Evolutionary conservation across 139 green algal species (phyloP).

Genomic region (Eudorina sp.): DNA sequence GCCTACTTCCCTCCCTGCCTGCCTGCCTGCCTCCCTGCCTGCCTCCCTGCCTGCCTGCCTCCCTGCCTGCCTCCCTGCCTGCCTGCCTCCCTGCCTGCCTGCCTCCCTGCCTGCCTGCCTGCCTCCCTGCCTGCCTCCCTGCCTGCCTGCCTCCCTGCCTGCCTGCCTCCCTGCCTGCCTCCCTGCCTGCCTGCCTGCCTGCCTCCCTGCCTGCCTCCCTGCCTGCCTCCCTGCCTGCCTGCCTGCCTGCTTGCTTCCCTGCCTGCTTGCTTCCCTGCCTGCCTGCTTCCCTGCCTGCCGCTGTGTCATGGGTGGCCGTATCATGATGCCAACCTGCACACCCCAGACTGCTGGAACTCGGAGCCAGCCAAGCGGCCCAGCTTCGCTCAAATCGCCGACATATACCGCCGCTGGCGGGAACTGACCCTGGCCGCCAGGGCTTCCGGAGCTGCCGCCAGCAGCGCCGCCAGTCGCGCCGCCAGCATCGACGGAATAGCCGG

Average conservation of each 20-base stretch:
- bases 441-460: neutral
- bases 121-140: no score
- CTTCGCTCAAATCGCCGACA: slow-evolving; percentile 51
- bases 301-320: no score
- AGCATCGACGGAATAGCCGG: neutral
- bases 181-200: neutral
- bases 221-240: no score
- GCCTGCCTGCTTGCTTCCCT: no score
- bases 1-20: no score
- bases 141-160: neutral
- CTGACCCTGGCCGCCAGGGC: slow-evolving; percentile 24
- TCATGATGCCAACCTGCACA: no score
- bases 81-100: neutral
- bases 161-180: neutral
- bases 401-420: slow-evolving; percentile 44
- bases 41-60: no score
- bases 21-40: no score
- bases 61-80: no score
- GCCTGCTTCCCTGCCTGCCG: no score
- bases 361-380: slow-evolving; percentile 55
- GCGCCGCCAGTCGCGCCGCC: neutral
- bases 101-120: neutral
- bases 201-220: neutral
- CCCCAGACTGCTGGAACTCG: slow-evolving; percentile 58
- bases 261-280: no score